phyloP scores from a whole-genome alignment of 768 basidiomycete species.

The Boletellus emodensis region DNA sequence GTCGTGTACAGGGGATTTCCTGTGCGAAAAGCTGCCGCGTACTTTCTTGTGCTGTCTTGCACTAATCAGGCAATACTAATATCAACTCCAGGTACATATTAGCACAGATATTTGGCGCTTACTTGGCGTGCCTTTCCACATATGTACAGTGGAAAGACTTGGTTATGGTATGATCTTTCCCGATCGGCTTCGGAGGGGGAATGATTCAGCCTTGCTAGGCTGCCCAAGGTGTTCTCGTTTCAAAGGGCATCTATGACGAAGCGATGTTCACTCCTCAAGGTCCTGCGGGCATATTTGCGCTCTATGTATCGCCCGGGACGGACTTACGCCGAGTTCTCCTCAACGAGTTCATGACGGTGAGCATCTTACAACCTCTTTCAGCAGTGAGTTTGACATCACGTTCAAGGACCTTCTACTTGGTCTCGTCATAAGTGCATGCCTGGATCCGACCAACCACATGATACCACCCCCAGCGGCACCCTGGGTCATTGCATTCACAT shows the following conservation, averaged over 20 bases:
- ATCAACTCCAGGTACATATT: conserved; percentile 50
- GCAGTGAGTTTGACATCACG: background rate
- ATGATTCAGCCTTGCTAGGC: background rate
- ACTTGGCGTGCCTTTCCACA: conserved; percentile 54
- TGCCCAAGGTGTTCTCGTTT: conserved; percentile 29
- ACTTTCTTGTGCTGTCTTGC: conserved; percentile 15
- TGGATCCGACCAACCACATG: conserved; percentile 57
- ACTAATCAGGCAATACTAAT: conserved; percentile 6
- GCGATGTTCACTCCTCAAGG: conserved; percentile 36
- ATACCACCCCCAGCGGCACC: conserved; percentile 52
- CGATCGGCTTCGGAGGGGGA: conserved; percentile 33
- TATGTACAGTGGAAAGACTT: conserved; percentile 60
- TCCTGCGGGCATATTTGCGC: conserved; percentile 36
- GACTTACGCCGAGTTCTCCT: conserved; percentile 33
- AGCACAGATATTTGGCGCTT: conserved; percentile 63
- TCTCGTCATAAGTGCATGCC: conserved; percentile 21
- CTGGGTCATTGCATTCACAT: conserved; percentile 52
- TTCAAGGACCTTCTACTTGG: conserved; percentile 19
- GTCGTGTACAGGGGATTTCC: conserved; percentile 56
- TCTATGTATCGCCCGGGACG: conserved; percentile 32
- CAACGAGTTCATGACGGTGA: conserved; percentile 39
- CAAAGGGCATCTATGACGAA: conserved; percentile 25
- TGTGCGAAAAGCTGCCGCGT: conserved; percentile 48
- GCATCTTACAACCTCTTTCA: background rate
- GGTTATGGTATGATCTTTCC: conserved; percentile 43